A percentile compares a stretch with the other conserved stretches of the same genome.
These are phyloP conservation scores for Agrostemma githago DNA, from an alignment of 148 eudicot genomes.

Conservation along the genomic window DNA sequence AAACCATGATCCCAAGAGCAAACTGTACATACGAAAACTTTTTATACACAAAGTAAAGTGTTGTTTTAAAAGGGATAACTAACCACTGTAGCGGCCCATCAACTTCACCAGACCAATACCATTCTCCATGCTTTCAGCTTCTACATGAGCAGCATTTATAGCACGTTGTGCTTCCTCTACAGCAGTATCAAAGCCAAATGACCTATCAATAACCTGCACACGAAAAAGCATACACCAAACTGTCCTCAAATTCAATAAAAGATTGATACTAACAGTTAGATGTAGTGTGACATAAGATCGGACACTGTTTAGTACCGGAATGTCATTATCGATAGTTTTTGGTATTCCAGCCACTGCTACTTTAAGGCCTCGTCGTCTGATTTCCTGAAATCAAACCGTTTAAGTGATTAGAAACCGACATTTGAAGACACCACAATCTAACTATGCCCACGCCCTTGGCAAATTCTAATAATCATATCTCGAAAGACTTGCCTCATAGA, in stretches of 20 bases:
- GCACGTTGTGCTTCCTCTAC: no score
- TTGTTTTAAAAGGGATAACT: conserved; percentile 16
- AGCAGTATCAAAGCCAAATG: conserved; percentile 72
- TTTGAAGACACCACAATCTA: not conserved
- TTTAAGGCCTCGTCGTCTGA: conserved; percentile 72
- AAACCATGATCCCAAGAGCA: no score
- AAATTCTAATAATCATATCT: not conserved
- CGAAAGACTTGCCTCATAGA: conserved; percentile 79
- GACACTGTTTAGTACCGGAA: conserved; percentile 48
- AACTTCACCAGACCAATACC: conserved; percentile 90
- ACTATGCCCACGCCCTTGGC: not conserved
- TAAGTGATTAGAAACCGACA: not conserved
- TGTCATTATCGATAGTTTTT: conserved; percentile 33
- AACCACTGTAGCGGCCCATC: conserved; percentile 98
- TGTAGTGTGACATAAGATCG: not conserved
- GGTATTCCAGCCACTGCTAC: conserved; percentile 77
- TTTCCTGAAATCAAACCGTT: conserved; percentile 45
- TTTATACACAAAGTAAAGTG: not conserved
- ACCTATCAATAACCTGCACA: conserved; percentile 83
- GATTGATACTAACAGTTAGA: not conserved
- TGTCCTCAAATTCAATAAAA: conserved; percentile 1
- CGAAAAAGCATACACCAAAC: conserved; percentile 10
- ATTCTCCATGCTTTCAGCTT: conserved; percentile 85
- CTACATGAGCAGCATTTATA: no score
- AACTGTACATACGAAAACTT: no score